Conservation (phyloP, 495 filamentous ascomycete genomes). For the Bathelium albidoporum region DNA sequence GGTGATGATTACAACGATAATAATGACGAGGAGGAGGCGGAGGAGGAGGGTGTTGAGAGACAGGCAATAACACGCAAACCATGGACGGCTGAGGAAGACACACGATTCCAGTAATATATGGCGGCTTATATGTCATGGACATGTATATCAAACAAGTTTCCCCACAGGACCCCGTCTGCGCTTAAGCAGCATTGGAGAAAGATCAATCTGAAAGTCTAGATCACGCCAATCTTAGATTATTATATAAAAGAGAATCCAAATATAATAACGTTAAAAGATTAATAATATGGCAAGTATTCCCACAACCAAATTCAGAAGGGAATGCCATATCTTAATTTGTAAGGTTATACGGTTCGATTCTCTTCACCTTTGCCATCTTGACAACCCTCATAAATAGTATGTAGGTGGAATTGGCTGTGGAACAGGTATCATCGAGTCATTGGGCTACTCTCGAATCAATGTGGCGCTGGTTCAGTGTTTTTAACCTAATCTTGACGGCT, state of each 20-base stretch:
- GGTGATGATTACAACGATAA: neutral
- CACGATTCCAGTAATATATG: neutral
- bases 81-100: neutral
- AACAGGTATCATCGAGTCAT: neutral
- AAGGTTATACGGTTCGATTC: constrained; percentile 21
- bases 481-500: neutral
- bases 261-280: neutral
- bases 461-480: neutral
- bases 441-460: neutral
- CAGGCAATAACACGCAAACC: neutral
- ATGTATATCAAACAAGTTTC: neutral
- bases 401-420: constrained; percentile 22
- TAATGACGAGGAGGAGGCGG: neutral
- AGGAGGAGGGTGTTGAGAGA: neutral
- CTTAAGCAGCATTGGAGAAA: neutral
- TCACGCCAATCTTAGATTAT: neutral
- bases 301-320: neutral
- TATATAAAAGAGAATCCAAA: neutral
- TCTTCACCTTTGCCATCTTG: constrained; percentile 28
- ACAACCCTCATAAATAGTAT: constrained; percentile 26
- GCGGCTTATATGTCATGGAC: neutral
- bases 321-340: constrained; percentile 18
- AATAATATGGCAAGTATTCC: neutral
- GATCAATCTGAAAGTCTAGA: neutral
- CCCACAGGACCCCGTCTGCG: neutral